phyloP scores from a whole-genome alignment of 2,329 filamentous ascomycete genomes.

The Ophiostoma perfectum region DNA sequence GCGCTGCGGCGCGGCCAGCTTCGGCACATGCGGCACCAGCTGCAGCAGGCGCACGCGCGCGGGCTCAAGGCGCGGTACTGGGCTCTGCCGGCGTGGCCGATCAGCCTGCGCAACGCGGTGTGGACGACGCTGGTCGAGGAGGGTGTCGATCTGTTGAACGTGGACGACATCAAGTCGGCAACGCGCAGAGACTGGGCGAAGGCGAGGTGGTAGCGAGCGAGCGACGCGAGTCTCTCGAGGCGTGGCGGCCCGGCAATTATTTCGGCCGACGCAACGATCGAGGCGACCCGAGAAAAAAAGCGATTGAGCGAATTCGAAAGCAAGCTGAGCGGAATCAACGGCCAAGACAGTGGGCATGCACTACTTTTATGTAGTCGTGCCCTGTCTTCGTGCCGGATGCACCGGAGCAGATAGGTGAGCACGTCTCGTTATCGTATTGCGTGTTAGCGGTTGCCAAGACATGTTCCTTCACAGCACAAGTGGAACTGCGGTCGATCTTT shows the following conservation, averaged over 20 bases:
- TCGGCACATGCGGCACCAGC: slow-evolving; percentile 40
- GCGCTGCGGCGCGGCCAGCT: slow-evolving; percentile 43
- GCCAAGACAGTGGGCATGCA: background rate
- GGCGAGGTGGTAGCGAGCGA: background rate
- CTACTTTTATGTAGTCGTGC: background rate
- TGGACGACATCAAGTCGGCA: slow-evolving; percentile 45
- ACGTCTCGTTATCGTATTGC: background rate
- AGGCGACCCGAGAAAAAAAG: too few species aligned
- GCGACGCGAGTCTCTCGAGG: background rate
- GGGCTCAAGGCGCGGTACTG: slow-evolving; percentile 59
- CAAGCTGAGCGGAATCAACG: background rate
- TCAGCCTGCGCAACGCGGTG: slow-evolving; percentile 52
- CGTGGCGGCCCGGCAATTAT: too few species aligned
- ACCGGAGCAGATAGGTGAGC: background rate
- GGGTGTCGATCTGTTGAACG: slow-evolving; percentile 58
- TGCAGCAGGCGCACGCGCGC: slow-evolving; percentile 45
- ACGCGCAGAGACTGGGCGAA: slow-evolving; percentile 23
- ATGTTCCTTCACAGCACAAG: background rate
- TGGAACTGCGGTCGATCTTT: background rate
- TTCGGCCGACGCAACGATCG: too few species aligned
- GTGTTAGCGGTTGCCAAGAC: slow-evolving; percentile 2
- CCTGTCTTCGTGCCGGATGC: background rate
- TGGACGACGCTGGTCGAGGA: slow-evolving; percentile 54
- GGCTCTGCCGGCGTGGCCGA: slow-evolving; percentile 56
- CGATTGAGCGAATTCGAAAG: too few species aligned